Conservation (phyloP, 208 protist genomes). For the Crithidia thermophila region DNA sequence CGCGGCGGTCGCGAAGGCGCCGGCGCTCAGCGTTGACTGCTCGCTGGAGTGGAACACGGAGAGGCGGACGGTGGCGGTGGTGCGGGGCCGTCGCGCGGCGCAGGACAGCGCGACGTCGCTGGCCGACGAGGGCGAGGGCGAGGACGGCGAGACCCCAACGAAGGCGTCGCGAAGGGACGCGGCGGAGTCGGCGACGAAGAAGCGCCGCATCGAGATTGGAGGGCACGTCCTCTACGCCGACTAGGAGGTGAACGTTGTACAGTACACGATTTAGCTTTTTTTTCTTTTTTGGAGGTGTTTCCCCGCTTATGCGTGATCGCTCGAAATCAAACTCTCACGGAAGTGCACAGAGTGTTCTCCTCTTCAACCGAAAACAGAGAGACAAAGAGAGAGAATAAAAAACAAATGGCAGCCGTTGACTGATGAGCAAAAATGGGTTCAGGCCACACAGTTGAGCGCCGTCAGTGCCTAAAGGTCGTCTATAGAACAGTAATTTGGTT, state of each 20-base stretch:
- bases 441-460: too few relatives aligned
- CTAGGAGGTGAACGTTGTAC: background rate
- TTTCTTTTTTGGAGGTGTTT: background rate
- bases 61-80: slow-evolving; percentile 20
- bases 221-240: slow-evolving; percentile 65
- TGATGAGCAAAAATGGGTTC: too few relatives aligned
- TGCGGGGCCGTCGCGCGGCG: slow-evolving; percentile 11
- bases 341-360: too few relatives aligned
- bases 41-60: slow-evolving; percentile 45
- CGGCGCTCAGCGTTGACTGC: slow-evolving; percentile 16
- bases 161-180: background rate
- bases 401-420: too few relatives aligned
- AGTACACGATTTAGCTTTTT: background rate
- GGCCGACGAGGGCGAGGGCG: slow-evolving; percentile 19
- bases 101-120: background rate
- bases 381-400: too few relatives aligned
- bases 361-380: too few relatives aligned
- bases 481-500: too few relatives aligned
- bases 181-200: slow-evolving; percentile 25
- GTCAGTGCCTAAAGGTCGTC: too few relatives aligned
- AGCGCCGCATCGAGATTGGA: slow-evolving; percentile 61
- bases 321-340: too few relatives aligned
- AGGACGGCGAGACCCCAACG: background rate
- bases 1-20: background rate
- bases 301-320: background rate